Base-by-base conservation (phyloP, 345 rosid genomes). In the Angophora floribunda region DNA sequence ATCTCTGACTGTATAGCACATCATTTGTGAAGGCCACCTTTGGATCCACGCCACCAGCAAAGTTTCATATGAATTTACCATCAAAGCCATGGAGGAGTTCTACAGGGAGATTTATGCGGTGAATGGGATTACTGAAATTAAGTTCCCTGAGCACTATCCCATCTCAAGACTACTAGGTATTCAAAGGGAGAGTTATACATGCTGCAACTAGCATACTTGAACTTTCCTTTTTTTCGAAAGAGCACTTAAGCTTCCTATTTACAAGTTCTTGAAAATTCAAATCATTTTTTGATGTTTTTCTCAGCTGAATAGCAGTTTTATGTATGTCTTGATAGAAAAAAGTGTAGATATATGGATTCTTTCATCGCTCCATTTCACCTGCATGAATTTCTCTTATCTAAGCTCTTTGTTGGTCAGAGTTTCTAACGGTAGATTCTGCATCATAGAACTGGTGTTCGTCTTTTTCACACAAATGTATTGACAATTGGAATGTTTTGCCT, bases 71-170 rank as follows among this genome's bases (percentile, higher is more conserved):
- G 98, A 94, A 88, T 94, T 90, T 75, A 96, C 98, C 53, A 93
- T 97, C 87, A 96, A 95, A 95, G 97, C 98, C 78, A 96, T 96
- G 98, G 99, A 96, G 90, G 96, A 92, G 12, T 97, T 97, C 90
- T 97, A 96, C 70, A 88, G 90, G 91, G 95, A 97, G 92, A 95
- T 30, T 70, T 44, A 89, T 67, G 90, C 78, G 1, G 85, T 90
- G 92, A 93, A 86, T 41, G 78, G 51, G 52, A 30, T 84, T 50
- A 84, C 52, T 30, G 19, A 84, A 26, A n/a, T 47, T 52, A 84
- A 84, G 53, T 84, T 84, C 19, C 32, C 36, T 16, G n/a, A 49
- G 15, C 86, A 84, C 86, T 47, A 11, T 44, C 12, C 32, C 1
- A 1, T 84, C 52, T 84, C 55, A 24, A 59, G n/a, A 49, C 55